Percentiles rank a stretch among this genome's conserved stretches.
These are phyloP conservation scores for Aphanomyces cochlioides DNA, from an alignment of 352 stramenopile genomes.

Conservation along the genomic window DNA sequence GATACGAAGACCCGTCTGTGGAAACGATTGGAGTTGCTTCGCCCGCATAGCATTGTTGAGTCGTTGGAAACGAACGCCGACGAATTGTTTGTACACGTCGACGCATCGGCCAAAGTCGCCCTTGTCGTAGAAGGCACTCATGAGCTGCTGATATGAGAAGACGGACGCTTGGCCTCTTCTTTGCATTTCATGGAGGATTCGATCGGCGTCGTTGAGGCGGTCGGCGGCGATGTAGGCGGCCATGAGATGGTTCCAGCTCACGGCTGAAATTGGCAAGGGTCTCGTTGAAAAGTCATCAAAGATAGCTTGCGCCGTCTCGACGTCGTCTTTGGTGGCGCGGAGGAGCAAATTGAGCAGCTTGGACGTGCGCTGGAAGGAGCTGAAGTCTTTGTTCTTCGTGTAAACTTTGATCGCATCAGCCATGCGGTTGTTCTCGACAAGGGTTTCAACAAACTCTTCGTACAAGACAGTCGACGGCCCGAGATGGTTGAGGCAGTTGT, in stretches of 20 bases:
- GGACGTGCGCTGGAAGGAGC: conserved; percentile 30
- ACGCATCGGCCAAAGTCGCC: conserved; percentile 45
- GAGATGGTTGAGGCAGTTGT: conserved; percentile 37
- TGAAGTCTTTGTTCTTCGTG: background rate
- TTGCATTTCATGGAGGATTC: conserved; percentile 50
- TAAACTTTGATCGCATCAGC: background rate
- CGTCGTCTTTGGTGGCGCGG: conserved; percentile 40
- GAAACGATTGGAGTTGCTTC: conserved; percentile 55
- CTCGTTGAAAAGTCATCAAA: conserved; percentile 60
- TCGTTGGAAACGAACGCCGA: conserved; percentile 45
- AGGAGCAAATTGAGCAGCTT: conserved; percentile 82
- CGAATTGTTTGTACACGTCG: conserved; percentile 58
- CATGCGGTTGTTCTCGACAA: conserved; percentile 7
- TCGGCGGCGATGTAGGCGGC: conserved; percentile 53
- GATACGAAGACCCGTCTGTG: conserved; percentile 60
- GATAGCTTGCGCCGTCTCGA: conserved; percentile 44
- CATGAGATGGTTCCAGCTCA: conserved; percentile 78
- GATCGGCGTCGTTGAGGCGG: conserved; percentile 46
- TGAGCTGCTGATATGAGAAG: conserved; percentile 68
- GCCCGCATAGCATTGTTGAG: conserved; percentile 34
- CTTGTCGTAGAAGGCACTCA: conserved; percentile 57
- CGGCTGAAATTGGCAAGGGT: conserved; percentile 49
- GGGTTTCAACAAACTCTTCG: conserved; percentile 36
- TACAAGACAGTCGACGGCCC: conserved; percentile 56
- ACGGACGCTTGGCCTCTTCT: conserved; percentile 46